Evolutionary conservation across 2,329 filamentous ascomycete genomes (phyloP), one percentile per base, ranked within the genome.

Genomic region (Pseudogymnoascus sp.): DNA sequence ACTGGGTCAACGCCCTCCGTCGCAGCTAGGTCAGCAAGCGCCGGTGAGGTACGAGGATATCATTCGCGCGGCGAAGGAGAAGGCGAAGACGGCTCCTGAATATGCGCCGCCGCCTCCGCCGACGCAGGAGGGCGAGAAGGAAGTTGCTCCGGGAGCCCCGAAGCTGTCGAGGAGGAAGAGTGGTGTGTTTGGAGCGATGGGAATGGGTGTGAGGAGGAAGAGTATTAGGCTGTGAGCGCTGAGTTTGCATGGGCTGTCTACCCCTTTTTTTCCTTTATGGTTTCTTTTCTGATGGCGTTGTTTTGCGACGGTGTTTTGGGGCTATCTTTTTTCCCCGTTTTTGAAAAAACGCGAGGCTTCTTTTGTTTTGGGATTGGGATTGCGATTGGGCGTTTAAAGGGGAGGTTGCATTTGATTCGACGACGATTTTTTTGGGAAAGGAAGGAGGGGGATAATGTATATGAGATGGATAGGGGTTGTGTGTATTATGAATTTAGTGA

Each of bases 401-500:
- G 22, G 38, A 18, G 43, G 25, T 50, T 50, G 43, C 43, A 18
- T 50, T 50, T 50, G 25, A 33, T 50, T 28, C 18, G 43, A 5
- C 22, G 43, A 7, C 8, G 15, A 36, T 3, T 11, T 3, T 11
- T n/a, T 28, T 28, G n/a, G n/a, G 43, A 18, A 37, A n/a, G 35
- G 11, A n/a, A 12, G 11, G n/a, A 14, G 15, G 43, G 25, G 25
- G 39, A 50, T 50, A 50, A 50, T 50, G 43, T 50, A 50, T 30
- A 50, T 30, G 25, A 28, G 41, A 47, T 47, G 41, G 43, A 30
- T 50, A 14, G 5, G 43, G 30, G 25, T 43, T 14, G n/a, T 50
- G 43, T 50, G 25, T 50, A 50, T 28, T 47, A 50, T 50, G 43
- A 50, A 50, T 50, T 50, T n/a, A 50, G 43, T n/a, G 43, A 50